A percentile compares a stretch with the other conserved stretches of the same genome.
These are phyloP conservation scores for Pelargonium australe DNA, from an alignment of 441 rosid genomes.

Conservation along the genomic window DNA sequence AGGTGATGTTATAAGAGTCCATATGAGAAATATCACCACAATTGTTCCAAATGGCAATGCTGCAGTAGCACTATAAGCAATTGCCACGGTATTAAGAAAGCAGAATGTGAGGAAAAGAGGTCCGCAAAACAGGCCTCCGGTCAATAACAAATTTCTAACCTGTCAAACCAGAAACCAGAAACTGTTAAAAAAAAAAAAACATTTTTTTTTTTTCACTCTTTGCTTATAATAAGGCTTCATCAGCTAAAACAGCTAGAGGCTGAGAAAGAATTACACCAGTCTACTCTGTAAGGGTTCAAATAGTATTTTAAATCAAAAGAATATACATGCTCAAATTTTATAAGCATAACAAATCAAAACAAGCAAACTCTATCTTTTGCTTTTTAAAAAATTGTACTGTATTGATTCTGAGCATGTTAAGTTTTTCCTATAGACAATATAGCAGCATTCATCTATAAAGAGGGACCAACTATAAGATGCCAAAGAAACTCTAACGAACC, in stretches of 20 bases:
- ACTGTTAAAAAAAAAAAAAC: neutral
- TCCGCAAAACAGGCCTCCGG: constrained; percentile 22
- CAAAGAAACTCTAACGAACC: too few species aligned
- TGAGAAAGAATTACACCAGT: neutral
- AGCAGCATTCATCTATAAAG: neutral
- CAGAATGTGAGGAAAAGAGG: constrained; percentile 25
- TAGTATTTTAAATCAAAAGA: neutral
- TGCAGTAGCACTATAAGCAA: constrained; percentile 23
- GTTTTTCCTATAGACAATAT: neutral
- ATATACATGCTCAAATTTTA: neutral
- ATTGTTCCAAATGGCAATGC: constrained; percentile 29
- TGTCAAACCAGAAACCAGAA: constrained; percentile 13
- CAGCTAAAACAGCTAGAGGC: constrained; percentile 1
- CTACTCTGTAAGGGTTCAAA: neutral
- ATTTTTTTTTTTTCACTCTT: neutral
- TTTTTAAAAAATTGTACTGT: neutral
- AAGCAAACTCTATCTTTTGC: neutral
- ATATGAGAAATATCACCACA: constrained; percentile 26
- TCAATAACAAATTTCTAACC: constrained; percentile 29
- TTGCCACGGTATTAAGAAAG: constrained; percentile 25
- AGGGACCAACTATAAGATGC: neutral
- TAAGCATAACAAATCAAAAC: neutral
- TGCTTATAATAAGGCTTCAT: neutral
- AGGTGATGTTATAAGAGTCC: constrained; percentile 30
- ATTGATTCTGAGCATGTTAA: neutral